Conservation (phyloP, 1,284 basidiomycete species). For the Trichosporon ovoides region DNA sequence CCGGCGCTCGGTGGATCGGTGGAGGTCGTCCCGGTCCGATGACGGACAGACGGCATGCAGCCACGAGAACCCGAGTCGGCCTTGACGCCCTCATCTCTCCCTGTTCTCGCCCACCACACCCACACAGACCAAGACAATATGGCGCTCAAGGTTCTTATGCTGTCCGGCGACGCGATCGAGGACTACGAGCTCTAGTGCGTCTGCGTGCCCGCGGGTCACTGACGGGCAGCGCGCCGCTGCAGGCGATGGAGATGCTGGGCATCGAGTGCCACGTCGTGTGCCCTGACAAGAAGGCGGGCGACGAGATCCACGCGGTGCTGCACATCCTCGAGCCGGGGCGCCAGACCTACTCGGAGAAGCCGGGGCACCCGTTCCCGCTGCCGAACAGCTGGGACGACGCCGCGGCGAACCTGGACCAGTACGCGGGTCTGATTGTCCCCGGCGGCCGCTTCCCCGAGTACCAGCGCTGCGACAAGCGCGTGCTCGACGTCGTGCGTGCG, state of each 20-base stretch:
- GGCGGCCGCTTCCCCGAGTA: conserved; percentile 23
- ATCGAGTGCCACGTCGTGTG: conserved; percentile 21
- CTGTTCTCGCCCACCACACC: not conserved
- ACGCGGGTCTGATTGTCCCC: conserved; percentile 20
- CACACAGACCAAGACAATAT: not conserved
- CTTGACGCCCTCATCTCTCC: too few relatives aligned
- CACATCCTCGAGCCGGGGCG: conserved; percentile 22
- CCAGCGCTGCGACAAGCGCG: conserved; percentile 20
- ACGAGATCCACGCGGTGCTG: conserved; percentile 16
- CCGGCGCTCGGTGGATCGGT: too few relatives aligned
- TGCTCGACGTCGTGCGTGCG: conserved; percentile 17
- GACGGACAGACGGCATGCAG: too few relatives aligned
- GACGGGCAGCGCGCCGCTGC: conserved; percentile 15
- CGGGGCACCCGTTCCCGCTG: conserved; percentile 20
- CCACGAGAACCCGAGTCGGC: too few relatives aligned
- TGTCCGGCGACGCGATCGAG: conserved; percentile 21
- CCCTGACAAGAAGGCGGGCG: conserved; percentile 19
- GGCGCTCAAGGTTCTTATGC: conserved; percentile 15
- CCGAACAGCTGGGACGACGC: conserved; percentile 13
- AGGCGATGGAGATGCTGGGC: conserved; percentile 22
- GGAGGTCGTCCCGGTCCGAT: too few relatives aligned
- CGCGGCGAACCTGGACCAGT: conserved; percentile 16
- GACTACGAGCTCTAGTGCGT: conserved; percentile 21
- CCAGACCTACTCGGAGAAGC: conserved; percentile 22
- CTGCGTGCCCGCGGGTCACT: not conserved